These are phyloP conservation scores for Cercophora scortea DNA, from an alignment of 495 filamentous ascomycete genomes.

Conservation along the genomic window DNA sequence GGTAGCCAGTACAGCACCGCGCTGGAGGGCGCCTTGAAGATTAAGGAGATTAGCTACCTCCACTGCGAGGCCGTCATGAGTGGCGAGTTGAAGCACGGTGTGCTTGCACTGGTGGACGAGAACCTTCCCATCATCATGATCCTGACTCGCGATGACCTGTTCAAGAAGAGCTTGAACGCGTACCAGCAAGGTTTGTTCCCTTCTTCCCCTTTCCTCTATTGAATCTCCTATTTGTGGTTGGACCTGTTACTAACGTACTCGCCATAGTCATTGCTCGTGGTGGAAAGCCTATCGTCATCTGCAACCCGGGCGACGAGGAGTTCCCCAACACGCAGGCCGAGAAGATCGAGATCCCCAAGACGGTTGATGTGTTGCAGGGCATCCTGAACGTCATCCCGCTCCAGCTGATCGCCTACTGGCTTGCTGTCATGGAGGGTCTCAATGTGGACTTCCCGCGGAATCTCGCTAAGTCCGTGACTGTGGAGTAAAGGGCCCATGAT, in stretches of 20 bases:
- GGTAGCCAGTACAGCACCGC: conserved; percentile 96
- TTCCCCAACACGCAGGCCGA: conserved; percentile 81
- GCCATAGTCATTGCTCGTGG: conserved; percentile 76
- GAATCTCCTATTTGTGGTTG: not conserved
- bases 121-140: conserved; percentile 99
- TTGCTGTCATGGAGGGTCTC: conserved; percentile 88
- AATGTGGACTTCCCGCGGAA: conserved; percentile 98
- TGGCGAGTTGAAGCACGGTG: conserved; percentile 96
- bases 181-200: conserved; percentile 81
- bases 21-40: conserved; percentile 96
- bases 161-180: conserved; percentile 94
- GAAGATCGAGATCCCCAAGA: conserved; percentile 95
- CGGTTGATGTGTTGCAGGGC: conserved; percentile 90
- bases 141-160: conserved; percentile 87
- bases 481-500: conserved; percentile 58
- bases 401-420: conserved; percentile 97
- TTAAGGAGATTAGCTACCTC: conserved; percentile 99
- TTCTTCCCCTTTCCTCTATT: not conserved
- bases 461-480: conserved; percentile 96
- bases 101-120: conserved; percentile 93
- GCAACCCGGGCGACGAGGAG: conserved; percentile 83
- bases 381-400: conserved; percentile 96
- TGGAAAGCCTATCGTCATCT: conserved; percentile 96
- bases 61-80: conserved; percentile 99
- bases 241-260: conserved; percentile 6